These are phyloP conservation scores for Musa itinerans DNA, from an alignment of 176 grass and related monocot genomes.

Conservation along the genomic window DNA sequence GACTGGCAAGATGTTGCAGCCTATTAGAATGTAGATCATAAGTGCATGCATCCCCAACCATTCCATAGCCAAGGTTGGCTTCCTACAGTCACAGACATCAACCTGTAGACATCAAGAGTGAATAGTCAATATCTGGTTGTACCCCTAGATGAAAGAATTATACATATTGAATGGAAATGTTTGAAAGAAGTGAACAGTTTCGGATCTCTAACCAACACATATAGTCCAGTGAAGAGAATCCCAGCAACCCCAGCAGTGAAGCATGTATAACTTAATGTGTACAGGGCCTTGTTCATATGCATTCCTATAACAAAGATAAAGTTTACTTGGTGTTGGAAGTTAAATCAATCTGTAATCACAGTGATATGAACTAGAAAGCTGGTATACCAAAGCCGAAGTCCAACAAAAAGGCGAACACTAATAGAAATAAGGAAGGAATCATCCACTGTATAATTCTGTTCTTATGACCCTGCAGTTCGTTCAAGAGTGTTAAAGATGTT, in stretches of 20 bases:
- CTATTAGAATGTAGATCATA: constrained; percentile 59
- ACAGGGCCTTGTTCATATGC: constrained; percentile 67
- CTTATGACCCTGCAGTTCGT: constrained; percentile 36
- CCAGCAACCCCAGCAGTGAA: constrained; percentile 54
- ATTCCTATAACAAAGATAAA: constrained; percentile 36
- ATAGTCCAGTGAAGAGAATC: constrained; percentile 53
- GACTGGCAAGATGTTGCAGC: constrained; percentile 57
- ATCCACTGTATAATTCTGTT: constrained; percentile 47
- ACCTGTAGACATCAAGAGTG: constrained; percentile 30
- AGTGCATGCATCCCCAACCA: constrained; percentile 77
- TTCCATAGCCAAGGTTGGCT: constrained; percentile 32
- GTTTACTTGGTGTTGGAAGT: background rate
- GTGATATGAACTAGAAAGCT: too few relatives aligned
- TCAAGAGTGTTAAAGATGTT: background rate
- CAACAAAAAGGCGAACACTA: constrained; percentile 40
- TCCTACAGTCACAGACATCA: constrained; percentile 58
- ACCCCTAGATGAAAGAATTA: too few relatives aligned
- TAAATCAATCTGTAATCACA: background rate
- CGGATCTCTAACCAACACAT: constrained; percentile 41
- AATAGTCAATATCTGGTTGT: background rate
- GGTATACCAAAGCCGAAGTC: constrained; percentile 46
- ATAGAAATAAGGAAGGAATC: constrained; percentile 38
- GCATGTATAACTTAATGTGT: constrained; percentile 65
- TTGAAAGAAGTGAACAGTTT: background rate
- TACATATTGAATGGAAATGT: background rate